Percentiles rank a stretch among this genome's conserved stretches.
These are phyloP conservation scores for Pneumocystis canis DNA, from an alignment of 1,139 yeast species.

Conservation along the genomic window DNA sequence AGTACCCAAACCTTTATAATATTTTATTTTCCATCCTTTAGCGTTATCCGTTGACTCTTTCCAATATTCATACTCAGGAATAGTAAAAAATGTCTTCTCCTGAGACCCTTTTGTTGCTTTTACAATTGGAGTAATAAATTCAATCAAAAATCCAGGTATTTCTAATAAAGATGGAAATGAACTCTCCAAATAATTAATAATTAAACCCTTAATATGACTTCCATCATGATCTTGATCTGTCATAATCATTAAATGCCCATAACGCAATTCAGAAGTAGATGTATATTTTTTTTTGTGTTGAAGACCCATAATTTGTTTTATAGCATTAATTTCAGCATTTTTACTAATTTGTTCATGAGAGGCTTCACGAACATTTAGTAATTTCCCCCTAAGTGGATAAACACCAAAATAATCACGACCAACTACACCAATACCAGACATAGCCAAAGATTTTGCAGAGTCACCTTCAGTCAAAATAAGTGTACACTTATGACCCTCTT, in stretches of 20 bases:
- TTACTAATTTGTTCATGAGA: conserved; percentile 84
- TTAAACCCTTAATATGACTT: conserved; percentile 89
- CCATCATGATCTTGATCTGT: conserved; percentile 99
- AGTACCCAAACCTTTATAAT: conserved; percentile 97
- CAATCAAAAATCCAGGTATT: conserved; percentile 82
- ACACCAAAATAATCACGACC: conserved; percentile 95
- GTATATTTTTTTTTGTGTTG: conserved; percentile 82
- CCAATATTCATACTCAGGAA: conserved; percentile 96
- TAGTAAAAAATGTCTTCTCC: conserved; percentile 65
- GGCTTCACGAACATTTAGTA: conserved; percentile 91
- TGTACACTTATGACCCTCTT: conserved; percentile 82
- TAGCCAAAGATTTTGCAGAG: conserved; percentile 86
- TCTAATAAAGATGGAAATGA: conserved; percentile 88
- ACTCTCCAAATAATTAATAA: conserved; percentile 82
- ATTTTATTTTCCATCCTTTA: conserved; percentile 83
- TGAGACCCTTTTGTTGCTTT: conserved; percentile 59
- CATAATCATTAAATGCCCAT: conserved; percentile 97
- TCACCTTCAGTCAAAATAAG: conserved; percentile 93
- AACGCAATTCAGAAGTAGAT: conserved; percentile 60
- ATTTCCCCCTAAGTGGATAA: conserved; percentile 88
- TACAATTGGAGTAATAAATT: conserved; percentile 92
- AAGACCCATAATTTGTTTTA: conserved; percentile 88
- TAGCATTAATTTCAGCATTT: conserved; percentile 85
- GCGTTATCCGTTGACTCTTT: conserved; percentile 64
- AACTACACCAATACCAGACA: conserved; percentile 85